Evolutionary conservation across 306 rosid species (phyloP).

Genomic region (Quercus engelmannii): DNA sequence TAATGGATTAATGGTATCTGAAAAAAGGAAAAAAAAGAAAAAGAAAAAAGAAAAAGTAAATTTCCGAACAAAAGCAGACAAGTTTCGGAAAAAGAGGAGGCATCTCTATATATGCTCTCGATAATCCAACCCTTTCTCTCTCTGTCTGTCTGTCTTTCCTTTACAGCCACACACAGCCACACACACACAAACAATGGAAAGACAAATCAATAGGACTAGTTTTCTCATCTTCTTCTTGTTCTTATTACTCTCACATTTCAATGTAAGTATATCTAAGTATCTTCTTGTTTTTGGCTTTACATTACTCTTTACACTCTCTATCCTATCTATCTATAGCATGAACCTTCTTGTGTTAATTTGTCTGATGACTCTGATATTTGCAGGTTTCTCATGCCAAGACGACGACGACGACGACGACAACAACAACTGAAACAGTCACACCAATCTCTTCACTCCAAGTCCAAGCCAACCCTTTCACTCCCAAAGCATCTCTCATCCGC

Average conservation of each 20-base stretch:
- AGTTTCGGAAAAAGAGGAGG: not conserved
- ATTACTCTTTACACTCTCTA: not conserved
- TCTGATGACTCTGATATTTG: not conserved
- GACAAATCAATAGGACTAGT: constrained; percentile 17
- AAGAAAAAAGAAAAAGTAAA: not conserved
- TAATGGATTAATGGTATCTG: not conserved
- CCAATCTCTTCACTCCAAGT: not conserved
- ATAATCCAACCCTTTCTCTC: not conserved
- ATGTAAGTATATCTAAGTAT: constrained; percentile 32
- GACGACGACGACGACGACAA: not conserved
- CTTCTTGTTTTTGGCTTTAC: too few relatives aligned
- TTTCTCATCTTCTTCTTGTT: constrained; percentile 35
- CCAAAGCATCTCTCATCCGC: constrained; percentile 66
- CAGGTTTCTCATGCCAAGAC: constrained; percentile 43
- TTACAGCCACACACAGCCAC: too few relatives aligned
- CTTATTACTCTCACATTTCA: constrained; percentile 45
- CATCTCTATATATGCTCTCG: not conserved
- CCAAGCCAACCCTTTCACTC: constrained; percentile 58
- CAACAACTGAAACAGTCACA: not conserved
- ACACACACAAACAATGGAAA: not conserved
- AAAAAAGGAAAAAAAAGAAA: too few relatives aligned
- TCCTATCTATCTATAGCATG: not conserved
- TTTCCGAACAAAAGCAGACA: not conserved
- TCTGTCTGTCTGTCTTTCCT: not conserved
- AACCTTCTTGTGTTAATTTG: not conserved